These are phyloP conservation scores for Tulasnella sp. DNA, from an alignment of 768 basidiomycete species.

Conservation along the genomic window DNA sequence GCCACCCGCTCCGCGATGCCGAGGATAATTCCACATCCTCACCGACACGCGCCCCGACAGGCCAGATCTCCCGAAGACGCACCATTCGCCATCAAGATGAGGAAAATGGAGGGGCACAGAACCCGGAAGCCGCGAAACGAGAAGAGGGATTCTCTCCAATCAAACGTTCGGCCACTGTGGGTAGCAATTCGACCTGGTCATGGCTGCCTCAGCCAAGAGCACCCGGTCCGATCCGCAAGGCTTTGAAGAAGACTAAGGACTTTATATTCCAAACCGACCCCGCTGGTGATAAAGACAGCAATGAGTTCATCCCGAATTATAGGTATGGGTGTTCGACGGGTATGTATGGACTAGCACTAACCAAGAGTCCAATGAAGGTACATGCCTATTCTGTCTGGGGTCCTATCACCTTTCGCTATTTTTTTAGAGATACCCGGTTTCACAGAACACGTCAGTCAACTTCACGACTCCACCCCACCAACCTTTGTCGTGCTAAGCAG, in stretches of 20 bases:
- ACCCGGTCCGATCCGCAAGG: neutral
- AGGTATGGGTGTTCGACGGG: constrained; percentile 65
- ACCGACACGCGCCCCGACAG: neutral
- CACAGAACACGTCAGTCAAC: constrained; percentile 57
- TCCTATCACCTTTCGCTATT: constrained; percentile 53
- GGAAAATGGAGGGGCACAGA: neutral
- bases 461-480: neutral
- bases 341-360: constrained; percentile 53
- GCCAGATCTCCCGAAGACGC: neutral
- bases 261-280: constrained; percentile 30
- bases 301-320: constrained; percentile 52
- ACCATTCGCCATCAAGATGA: neutral
- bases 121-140: neutral
- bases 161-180: neutral
- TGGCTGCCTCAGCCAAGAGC: neutral
- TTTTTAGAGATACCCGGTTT: constrained; percentile 79
- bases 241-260: constrained; percentile 1
- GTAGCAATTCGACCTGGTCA: neutral
- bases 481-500: neutral
- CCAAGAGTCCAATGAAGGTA: constrained; percentile 1
- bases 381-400: constrained; percentile 31
- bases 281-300: constrained; percentile 20
- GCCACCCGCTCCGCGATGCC: neutral
- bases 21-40: neutral
- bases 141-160: neutral